Percentiles rank a stretch among this genome's conserved stretches.
phyloP scores from a whole-genome alignment of 768 basidiomycete species.

The Amanita thiersii region DNA sequence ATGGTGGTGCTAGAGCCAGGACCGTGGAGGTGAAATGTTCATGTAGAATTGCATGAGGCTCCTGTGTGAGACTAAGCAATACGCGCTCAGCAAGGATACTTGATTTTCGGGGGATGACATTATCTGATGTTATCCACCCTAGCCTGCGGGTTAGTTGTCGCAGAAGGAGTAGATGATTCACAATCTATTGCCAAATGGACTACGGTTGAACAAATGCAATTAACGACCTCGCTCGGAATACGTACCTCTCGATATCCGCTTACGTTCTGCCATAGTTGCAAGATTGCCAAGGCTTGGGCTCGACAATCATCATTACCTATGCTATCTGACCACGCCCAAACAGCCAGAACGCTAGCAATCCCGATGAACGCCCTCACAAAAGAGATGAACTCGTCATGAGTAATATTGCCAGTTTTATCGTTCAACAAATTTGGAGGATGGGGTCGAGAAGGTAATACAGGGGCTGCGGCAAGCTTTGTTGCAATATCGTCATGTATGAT shows the following conservation, averaged over 20 bases:
- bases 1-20: constrained; percentile 47
- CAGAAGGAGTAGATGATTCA: constrained; percentile 64
- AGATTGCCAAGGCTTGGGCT: constrained; percentile 52
- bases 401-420: constrained; percentile 16
- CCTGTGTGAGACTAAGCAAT: constrained; percentile 48
- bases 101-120: constrained; percentile 51
- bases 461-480: constrained; percentile 33
- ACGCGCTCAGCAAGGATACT: constrained; percentile 66
- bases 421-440: constrained; percentile 33
- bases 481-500: constrained; percentile 47
- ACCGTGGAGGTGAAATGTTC: constrained; percentile 52
- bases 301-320: constrained; percentile 56
- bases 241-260: constrained; percentile 69
- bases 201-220: constrained; percentile 1
- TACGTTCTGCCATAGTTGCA: constrained; percentile 58
- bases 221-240: too few relatives aligned
- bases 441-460: constrained; percentile 22
- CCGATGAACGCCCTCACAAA: constrained; percentile 65
- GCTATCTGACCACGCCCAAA: constrained; percentile 78
- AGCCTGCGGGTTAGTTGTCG: constrained; percentile 68
- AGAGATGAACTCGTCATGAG: constrained; percentile 52
- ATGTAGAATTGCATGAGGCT: constrained; percentile 52
- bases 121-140: constrained; percentile 62
- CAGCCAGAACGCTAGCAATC: constrained; percentile 56
- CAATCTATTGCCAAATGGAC: constrained; percentile 39